phyloP scores from a whole-genome alignment of 2,329 filamentous ascomycete genomes.

The Pyrenochaeta sp. region DNA sequence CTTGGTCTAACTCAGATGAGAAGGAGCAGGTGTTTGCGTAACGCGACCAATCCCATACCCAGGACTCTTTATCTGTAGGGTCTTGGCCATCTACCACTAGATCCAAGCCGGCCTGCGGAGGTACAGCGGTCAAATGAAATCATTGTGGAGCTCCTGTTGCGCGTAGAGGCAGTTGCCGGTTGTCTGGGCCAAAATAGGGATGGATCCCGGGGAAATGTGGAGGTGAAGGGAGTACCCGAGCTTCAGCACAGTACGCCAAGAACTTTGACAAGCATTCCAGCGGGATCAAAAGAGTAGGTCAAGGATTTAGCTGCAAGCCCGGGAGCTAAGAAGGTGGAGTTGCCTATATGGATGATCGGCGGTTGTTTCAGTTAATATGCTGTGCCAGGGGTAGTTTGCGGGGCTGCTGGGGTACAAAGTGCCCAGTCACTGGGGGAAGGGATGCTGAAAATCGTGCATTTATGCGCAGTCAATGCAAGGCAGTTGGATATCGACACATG shows the following conservation, averaged over 20 bases:
- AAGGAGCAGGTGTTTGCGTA: background rate
- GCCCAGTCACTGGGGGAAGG: constrained; percentile 1
- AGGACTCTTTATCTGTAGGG: background rate
- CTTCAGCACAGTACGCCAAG: constrained; percentile 7
- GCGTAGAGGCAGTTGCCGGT: constrained; percentile 3
- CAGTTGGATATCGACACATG: background rate
- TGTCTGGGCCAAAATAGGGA: background rate
- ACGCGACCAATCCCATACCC: constrained; percentile 1
- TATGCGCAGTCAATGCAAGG: background rate
- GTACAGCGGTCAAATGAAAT: background rate
- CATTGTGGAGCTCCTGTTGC: background rate
- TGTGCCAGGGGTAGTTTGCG: constrained; percentile 3
- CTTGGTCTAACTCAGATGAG: background rate
- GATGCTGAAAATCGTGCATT: background rate
- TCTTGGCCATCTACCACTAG: background rate
- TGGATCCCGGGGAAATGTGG: background rate
- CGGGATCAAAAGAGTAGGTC: constrained; percentile 2
- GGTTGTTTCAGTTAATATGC: constrained; percentile 3
- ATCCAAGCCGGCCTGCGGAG: background rate
- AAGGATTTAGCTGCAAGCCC: background rate
- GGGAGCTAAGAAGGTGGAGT: background rate
- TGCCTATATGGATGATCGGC: background rate
- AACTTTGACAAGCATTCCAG: background rate
- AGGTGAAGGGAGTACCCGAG: constrained; percentile 1
- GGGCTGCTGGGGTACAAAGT: constrained; percentile 1